A percentile compares a stretch with the other conserved stretches of the same genome.
Evolutionary conservation across 2,329 filamentous ascomycete genomes (phyloP).

Genomic region (Colletotrichum higginsianum): DNA sequence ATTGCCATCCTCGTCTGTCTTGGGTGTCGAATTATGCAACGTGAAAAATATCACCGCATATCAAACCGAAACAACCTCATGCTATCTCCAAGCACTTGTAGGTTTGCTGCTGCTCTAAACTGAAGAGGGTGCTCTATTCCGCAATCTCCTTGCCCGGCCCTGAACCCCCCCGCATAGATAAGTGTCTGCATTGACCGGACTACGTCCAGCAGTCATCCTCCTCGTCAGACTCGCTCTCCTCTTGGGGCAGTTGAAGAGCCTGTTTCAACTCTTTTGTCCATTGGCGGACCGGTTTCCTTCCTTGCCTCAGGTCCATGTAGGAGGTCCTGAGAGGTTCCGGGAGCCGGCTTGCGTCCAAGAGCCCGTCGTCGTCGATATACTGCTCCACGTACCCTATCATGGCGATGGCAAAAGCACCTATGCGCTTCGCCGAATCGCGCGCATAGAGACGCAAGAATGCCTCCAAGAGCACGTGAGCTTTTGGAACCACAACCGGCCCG

Average conservation of each 20-base stretch:
- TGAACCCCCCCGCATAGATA: too few relatives aligned
- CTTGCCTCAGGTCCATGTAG: constrained; percentile 41
- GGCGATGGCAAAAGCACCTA: constrained; percentile 43
- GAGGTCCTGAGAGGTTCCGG: constrained; percentile 43
- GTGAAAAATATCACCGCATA: too few relatives aligned
- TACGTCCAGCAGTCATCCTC: not conserved
- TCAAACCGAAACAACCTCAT: too few relatives aligned
- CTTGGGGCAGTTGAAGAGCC: constrained; percentile 28
- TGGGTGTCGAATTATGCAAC: too few relatives aligned
- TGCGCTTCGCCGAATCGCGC: constrained; percentile 43
- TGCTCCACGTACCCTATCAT: constrained; percentile 47
- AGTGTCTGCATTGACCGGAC: not conserved
- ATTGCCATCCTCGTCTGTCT: too few relatives aligned
- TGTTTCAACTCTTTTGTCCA: constrained; percentile 42
- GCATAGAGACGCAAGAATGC: constrained; percentile 47
- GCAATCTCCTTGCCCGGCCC: too few relatives aligned
- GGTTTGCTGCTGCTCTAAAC: too few relatives aligned
- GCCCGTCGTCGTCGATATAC: constrained; percentile 47
- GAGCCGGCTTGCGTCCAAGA: constrained; percentile 44
- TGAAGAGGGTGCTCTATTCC: too few relatives aligned
- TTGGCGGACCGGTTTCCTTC: constrained; percentile 41
- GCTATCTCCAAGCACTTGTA: too few relatives aligned
- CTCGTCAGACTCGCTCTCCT: constrained; percentile 1
- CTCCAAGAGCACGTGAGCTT: constrained; percentile 46
- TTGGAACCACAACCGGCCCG: constrained; percentile 42